These are phyloP conservation scores for Penicillium sp. DNA, from an alignment of 2,329 filamentous ascomycete genomes.

Conservation along the genomic window DNA sequence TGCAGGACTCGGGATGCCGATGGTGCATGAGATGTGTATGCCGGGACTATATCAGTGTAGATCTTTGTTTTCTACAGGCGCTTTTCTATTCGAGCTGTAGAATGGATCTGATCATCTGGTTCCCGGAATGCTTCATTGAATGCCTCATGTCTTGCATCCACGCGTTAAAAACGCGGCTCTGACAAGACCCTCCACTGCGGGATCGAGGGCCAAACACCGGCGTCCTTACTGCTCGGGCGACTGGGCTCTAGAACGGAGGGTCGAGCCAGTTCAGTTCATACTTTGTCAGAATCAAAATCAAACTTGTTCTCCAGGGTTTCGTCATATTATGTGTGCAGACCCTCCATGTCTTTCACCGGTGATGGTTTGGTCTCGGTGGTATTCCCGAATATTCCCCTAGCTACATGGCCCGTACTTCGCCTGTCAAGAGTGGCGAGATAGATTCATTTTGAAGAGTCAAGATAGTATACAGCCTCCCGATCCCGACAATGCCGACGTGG, in stretches of 20 bases:
- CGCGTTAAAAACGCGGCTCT: too few relatives aligned
- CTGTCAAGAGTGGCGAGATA: neutral
- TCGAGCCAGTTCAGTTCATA: neutral
- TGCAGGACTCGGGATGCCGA: constrained; percentile 17
- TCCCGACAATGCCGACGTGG: constrained; percentile 8
- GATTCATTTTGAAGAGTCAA: neutral
- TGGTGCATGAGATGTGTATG: constrained; percentile 7
- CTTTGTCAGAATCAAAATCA: too few relatives aligned
- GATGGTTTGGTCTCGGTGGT: neutral
- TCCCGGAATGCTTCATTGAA: neutral
- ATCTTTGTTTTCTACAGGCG: too few relatives aligned
- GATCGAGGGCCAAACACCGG: constrained; percentile 1
- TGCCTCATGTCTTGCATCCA: neutral
- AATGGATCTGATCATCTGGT: too few relatives aligned
- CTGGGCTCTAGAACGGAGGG: constrained; percentile 1
- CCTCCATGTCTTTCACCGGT: neutral
- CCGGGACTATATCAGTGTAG: too few relatives aligned
- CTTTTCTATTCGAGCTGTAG: too few relatives aligned
- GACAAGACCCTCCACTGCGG: constrained; percentile 1
- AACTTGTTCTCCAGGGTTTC: neutral
- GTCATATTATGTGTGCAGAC: neutral
- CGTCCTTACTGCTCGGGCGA: neutral
- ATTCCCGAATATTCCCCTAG: constrained; percentile 1
- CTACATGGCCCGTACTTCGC: neutral
- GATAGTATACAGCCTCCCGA: neutral